Conservation (phyloP, 192 early-diverging fungal species). For the Dissophora globulifera region DNA sequence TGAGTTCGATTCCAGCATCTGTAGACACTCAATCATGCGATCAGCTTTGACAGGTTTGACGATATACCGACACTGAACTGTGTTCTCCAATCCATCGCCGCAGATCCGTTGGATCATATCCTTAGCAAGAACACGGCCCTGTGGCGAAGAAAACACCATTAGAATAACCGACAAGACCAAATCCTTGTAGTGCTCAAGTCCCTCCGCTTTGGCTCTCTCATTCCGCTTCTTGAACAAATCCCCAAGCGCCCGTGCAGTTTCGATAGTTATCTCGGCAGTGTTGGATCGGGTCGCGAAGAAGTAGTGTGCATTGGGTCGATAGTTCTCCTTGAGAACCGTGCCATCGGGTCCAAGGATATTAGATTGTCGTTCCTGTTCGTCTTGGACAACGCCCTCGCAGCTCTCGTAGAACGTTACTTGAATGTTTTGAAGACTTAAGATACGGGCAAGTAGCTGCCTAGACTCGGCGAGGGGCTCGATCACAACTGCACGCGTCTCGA, state of each 20-base stretch:
- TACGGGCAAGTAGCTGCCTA: constrained; percentile 20
- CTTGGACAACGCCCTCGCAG: constrained; percentile 26
- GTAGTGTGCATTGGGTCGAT: constrained; percentile 39
- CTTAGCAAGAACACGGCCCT: constrained; percentile 48
- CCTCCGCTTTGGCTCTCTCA: neutral
- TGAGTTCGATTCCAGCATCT: constrained; percentile 23
- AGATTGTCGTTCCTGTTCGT: constrained; percentile 14
- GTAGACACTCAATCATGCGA: constrained; percentile 46
- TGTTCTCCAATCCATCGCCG: constrained; percentile 30
- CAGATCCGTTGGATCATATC: constrained; percentile 41
- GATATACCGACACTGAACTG: constrained; percentile 25
- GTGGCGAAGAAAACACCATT: constrained; percentile 46
- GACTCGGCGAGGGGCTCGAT: constrained; percentile 19
- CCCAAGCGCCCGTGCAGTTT: constrained; percentile 32
- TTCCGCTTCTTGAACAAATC: constrained; percentile 28
- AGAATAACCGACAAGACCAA: constrained; percentile 41
- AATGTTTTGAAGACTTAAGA: constrained; percentile 34
- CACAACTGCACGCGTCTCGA: constrained; percentile 7
- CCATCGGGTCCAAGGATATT: constrained; percentile 22
- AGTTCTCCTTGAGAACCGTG: constrained; percentile 10
- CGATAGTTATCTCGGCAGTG: constrained; percentile 20
- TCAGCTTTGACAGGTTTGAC: constrained; percentile 53
- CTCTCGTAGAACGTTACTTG: constrained; percentile 29
- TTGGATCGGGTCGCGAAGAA: constrained; percentile 37
- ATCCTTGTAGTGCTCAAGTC: constrained; percentile 14